Evolutionary conservation across 73 alveolate species (phyloP).

Genomic region (Durusdinium trenchii): DNA sequence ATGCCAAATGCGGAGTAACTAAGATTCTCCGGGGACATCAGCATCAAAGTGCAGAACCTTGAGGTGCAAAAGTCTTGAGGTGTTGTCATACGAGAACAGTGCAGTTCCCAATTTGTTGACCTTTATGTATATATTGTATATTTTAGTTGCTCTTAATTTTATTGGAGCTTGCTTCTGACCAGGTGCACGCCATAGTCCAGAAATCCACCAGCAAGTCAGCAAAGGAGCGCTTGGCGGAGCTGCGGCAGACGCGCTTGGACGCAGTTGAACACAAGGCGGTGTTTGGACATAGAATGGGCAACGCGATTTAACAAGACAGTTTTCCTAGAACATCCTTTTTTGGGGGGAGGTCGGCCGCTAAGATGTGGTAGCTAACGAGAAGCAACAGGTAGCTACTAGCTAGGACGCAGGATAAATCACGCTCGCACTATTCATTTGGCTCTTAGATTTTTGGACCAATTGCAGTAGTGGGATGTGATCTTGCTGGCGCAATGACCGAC

Average conservation of each 20-base stretch:
- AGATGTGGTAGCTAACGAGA: not conserved
- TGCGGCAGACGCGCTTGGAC: slow-evolving; percentile 53
- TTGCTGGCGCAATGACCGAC: too few relatives aligned
- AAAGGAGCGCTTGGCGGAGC: slow-evolving; percentile 43
- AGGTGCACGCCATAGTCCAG: slow-evolving; percentile 44
- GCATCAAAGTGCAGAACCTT: slow-evolving; percentile 14
- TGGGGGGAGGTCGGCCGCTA: not conserved
- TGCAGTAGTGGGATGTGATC: too few relatives aligned
- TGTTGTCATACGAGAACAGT: not conserved
- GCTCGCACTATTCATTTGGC: too few relatives aligned
- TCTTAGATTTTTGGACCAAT: too few relatives aligned
- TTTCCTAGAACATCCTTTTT: too few relatives aligned
- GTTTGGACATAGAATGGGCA: not conserved
- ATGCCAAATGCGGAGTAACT: too few relatives aligned
- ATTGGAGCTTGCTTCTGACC: not conserved
- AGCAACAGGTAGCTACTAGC: not conserved
- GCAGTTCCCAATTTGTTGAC: not conserved
- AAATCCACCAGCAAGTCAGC: not conserved
- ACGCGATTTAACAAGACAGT: too few relatives aligned
- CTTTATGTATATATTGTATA: too few relatives aligned
- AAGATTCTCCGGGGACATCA: slow-evolving; percentile 32
- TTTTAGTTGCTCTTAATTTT: not conserved
- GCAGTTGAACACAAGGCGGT: slow-evolving; percentile 44
- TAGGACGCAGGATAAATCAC: not conserved
- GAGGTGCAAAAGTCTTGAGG: not conserved